Evolutionary conservation across 352 stramenopile genomes (phyloP), one percentile per base, ranked within the genome.

Genomic region (Globisporangium lucens): DNA sequence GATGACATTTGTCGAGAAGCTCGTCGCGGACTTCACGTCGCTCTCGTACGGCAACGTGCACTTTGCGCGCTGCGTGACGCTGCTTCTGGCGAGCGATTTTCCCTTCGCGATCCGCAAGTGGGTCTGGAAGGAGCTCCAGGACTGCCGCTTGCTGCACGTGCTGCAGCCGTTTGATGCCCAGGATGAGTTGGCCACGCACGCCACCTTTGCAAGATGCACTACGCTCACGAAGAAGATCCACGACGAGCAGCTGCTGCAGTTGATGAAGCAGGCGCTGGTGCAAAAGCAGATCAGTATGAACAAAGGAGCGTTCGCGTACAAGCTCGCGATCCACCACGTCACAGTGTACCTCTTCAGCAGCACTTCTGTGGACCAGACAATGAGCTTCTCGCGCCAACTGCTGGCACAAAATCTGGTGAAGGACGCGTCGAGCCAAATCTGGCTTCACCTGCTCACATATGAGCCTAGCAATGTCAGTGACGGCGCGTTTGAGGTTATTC

Each of bases 51-150:
- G 73, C 6, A 88, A 93, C 64, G 64, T 64, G 43, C 76, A 83
- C 58, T 91, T 93, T 76, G 80, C 85, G 0, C 74, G 80, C n/a
- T 79, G 79, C 46, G 60, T 92, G 52, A 84, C 85, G 55, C 68
- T 93, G 68, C 75, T 91, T 20, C 56, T 93, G 49, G 57, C 76
- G 17, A 73, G 72, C 3, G 84, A 91, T 56, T 90, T 91, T 46
- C 77, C 83, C 35, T 35, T 82, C 10, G 69, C 67, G n/a, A 49
- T 90, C 15, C 82, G 83, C 30, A 84, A 81, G 49, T 89, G 77
- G 57, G 75, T 91, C 35, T 93, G 85, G 85, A 89, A 88, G 63
- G 85, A 93, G 68, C 70, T 93, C 0, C 65, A 79, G 10, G 79
- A 74, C 20, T 79, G 73, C 13, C 80, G 76, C 36, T 53, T 89